phyloP scores from a whole-genome alignment of 2,329 filamentous ascomycete genomes.

The Cladosporium sp. region DNA sequence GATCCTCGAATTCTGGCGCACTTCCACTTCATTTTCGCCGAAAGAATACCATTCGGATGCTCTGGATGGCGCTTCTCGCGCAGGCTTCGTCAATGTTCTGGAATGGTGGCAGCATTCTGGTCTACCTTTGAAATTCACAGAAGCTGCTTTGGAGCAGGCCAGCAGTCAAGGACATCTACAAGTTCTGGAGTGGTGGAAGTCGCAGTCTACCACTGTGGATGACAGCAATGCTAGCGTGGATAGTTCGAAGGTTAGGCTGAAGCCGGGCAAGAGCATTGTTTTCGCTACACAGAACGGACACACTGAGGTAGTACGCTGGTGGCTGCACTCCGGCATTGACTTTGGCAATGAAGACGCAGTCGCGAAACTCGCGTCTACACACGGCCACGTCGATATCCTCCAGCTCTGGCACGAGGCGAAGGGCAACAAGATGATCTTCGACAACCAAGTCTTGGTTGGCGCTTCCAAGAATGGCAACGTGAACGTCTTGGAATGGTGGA shows the following conservation, averaged over 20 bases:
- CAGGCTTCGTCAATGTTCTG: constrained; percentile 80
- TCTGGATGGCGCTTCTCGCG: constrained; percentile 81
- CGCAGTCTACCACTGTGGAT: constrained; percentile 43
- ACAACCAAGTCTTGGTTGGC: constrained; percentile 79
- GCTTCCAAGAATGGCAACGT: constrained; percentile 86
- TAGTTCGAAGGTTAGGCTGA: constrained; percentile 57
- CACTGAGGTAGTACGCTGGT: constrained; percentile 79
- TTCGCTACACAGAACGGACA: constrained; percentile 82
- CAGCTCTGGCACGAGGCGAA: constrained; percentile 78
- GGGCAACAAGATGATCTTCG: constrained; percentile 76
- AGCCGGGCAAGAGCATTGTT: constrained; percentile 81
- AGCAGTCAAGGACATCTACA: constrained; percentile 80
- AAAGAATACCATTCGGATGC: constrained; percentile 86
- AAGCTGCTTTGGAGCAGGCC: constrained; percentile 83
- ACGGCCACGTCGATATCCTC: constrained; percentile 81
- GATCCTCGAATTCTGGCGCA: constrained; percentile 89
- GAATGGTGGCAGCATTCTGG: constrained; percentile 90
- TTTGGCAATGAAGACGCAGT: constrained; percentile 80
- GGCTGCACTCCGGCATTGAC: constrained; percentile 78
- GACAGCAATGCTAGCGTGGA: constrained; percentile 33
- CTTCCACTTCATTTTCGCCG: constrained; percentile 76
- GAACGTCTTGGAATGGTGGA: constrained; percentile 91
- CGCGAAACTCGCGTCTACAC: constrained; percentile 78
- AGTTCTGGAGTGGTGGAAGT: constrained; percentile 93
- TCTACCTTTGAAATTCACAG: constrained; percentile 79